Evolutionary conservation across 306 rosid genomes (phyloP).

Genomic region (Pueraria montana): DNA sequence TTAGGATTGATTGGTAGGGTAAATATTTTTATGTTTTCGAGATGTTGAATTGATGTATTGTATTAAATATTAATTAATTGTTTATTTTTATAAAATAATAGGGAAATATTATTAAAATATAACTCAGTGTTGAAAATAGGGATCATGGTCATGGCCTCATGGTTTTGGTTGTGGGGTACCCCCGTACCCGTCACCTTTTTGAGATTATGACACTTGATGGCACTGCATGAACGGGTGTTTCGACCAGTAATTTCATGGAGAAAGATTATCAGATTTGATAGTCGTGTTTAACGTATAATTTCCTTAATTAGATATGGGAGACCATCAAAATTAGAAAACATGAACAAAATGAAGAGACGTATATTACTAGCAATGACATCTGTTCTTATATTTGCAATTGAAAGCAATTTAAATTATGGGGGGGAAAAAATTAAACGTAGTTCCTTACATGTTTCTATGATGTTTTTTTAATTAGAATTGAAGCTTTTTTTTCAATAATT

Average conservation of each 20-base stretch:
- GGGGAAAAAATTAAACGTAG: neutral
- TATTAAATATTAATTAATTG: neutral
- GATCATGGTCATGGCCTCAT: neutral
- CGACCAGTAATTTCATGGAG: neutral
- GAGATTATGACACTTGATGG: conserved; percentile 23
- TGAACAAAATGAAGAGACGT: conserved; percentile 2
- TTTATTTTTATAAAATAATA: neutral
- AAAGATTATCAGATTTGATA: neutral
- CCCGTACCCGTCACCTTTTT: conserved; percentile 2
- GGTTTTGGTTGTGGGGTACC: conserved; percentile 25
- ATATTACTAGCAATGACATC: neutral
- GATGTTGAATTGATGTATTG: neutral
- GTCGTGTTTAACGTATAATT: neutral
- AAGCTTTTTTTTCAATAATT: neutral
- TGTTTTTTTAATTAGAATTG: no score
- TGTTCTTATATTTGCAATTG: neutral
- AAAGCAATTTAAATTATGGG: no score
- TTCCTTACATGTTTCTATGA: neutral
- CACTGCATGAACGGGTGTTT: neutral
- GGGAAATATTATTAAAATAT: neutral
- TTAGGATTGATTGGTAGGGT: no score
- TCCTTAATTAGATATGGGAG: neutral
- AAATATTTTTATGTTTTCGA: neutral
- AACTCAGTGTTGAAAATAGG: neutral
- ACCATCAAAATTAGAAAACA: neutral